A percentile compares a stretch with the other conserved stretches of the same genome.
Conservation (phyloP, 2,329 filamentous ascomycete genomes). For the Fusarium decemcellulare region DNA sequence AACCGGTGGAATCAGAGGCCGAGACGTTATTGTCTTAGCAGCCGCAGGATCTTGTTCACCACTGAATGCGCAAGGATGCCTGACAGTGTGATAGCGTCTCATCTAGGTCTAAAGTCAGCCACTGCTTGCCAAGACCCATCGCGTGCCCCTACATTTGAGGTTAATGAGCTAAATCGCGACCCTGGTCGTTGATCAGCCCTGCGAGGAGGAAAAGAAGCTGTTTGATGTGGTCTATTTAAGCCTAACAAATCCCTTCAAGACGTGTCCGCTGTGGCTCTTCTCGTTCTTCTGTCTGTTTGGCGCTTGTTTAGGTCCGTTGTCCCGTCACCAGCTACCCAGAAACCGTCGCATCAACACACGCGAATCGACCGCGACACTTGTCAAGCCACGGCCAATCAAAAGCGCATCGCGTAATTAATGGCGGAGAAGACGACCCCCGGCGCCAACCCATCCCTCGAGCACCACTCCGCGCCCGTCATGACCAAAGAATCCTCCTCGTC, state of each 20-base stretch:
- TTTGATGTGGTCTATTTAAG: conserved; percentile 1
- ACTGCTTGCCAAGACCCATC: conserved; percentile 16
- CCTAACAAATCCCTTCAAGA: not conserved
- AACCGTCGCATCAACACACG: not conserved
- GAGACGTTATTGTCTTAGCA: not conserved
- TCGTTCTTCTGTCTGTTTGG: not conserved
- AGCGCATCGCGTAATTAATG: conserved; percentile 14
- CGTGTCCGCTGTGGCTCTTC: not conserved
- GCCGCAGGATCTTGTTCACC: rapidly evolving
- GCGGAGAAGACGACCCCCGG: conserved; percentile 18
- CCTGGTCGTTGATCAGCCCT: conserved; percentile 7
- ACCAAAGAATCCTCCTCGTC: conserved; percentile 21
- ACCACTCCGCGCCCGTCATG: conserved; percentile 18
- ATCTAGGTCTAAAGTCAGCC: conserved; percentile 19
- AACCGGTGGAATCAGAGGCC: not conserved
- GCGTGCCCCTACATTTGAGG: conserved; percentile 29
- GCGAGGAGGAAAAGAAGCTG: not conserved
- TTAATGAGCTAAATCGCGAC: conserved; percentile 2
- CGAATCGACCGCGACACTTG: not conserved
- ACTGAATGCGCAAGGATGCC: too few relatives aligned
- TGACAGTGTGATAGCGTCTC: not conserved
- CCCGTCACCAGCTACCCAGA: not conserved
- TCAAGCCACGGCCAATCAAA: not conserved
- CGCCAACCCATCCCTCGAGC: not conserved
- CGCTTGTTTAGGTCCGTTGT: not conserved